phyloP scores from a whole-genome alignment of 2,329 filamentous ascomycete species.

The Colletotrichum salicis region DNA sequence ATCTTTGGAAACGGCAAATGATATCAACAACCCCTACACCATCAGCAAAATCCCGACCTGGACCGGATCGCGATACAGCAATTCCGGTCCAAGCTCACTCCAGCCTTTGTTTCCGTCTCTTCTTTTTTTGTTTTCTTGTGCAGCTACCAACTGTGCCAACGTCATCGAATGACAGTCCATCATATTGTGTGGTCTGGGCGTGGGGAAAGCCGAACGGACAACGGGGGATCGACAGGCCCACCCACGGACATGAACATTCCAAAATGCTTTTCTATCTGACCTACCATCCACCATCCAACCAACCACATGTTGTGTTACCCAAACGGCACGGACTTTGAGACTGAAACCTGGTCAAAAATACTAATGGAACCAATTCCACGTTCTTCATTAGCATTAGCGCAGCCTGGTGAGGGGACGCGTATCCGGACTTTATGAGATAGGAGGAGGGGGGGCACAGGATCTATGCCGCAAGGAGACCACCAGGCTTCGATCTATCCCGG shows the following conservation, averaged over 20 bases:
- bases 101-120: conserved; percentile 6
- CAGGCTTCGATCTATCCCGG: conserved; percentile 18
- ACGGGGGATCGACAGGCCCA: conserved; percentile 16
- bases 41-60: not conserved
- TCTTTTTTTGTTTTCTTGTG: conserved; percentile 5
- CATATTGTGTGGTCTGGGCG: conserved; percentile 6
- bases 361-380: conserved; percentile 9
- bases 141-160: not conserved
- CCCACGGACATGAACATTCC: conserved; percentile 19
- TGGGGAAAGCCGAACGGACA: conserved; percentile 35
- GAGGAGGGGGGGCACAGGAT: not conserved
- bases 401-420: conserved; percentile 7
- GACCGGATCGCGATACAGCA: not conserved
- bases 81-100: not conserved
- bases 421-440: conserved; percentile 4
- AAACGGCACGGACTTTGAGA: conserved; percentile 26
- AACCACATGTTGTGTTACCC: conserved; percentile 23
- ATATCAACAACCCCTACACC: conserved; percentile 4
- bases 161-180: conserved; percentile 18
- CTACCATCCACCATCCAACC: not conserved
- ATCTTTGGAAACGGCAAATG: conserved; percentile 1
- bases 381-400: conserved; percentile 4
- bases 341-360: conserved; percentile 31
- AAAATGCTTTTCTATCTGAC: conserved; percentile 4
- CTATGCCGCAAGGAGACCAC: conserved; percentile 5